Base-by-base conservation (phyloP, 2,329 filamentous ascomycete genomes). In the Volutella citrinella region DNA sequence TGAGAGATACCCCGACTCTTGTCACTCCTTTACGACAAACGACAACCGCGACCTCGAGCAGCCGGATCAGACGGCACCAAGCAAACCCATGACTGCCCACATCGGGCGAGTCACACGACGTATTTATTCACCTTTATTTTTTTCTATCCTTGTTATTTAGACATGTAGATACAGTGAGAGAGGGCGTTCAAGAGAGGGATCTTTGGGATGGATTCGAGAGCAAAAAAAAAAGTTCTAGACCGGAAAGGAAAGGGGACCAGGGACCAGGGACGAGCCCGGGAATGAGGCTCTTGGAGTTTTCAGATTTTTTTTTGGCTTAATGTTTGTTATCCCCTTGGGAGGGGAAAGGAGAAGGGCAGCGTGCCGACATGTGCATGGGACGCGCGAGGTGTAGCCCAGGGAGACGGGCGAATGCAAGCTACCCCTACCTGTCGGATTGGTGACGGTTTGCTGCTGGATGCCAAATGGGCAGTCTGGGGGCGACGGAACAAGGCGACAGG, bases 1-100 rank as follows among this genome's bases (percentile, higher is more conserved):
- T 42, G 14, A 36, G 49, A 52, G 49, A 52, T 52, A 52, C 49
- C 49, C 49, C 49, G 45, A 52, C 49, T 52, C 49, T 40, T 43
- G 49, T 49, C 49, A 51, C 45, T 52, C 49, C 49, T 52, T 42
- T 38, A 37, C 28, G 38, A 42, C 40, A 27, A n/a, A 28, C 18
- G 21, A 15, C 31, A 36, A 44, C 34, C 22, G 37, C 34, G 20
- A 42, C 40, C 39, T 46, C 48, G 46, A 40, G n/a, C n/a, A n/a
- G n/a, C n/a, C n/a, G n/a, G n/a, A n/a, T n/a, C n/a, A 46, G 40
- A 52, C 49, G 49, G 49, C 49, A 50, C 20, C 26, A 27, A 32
- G 41, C 44, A 44, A 38, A 43, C 23, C 10, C 17, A 23, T 34
- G 41, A 31, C 37, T 36, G 36, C 22, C 10, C 8, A 17, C 10